A percentile compares a stretch with the other conserved stretches of the same genome.
phyloP scores from a whole-genome alignment of 2,329 filamentous ascomycete genomes.

The Microdochium trichocladiopsis region DNA sequence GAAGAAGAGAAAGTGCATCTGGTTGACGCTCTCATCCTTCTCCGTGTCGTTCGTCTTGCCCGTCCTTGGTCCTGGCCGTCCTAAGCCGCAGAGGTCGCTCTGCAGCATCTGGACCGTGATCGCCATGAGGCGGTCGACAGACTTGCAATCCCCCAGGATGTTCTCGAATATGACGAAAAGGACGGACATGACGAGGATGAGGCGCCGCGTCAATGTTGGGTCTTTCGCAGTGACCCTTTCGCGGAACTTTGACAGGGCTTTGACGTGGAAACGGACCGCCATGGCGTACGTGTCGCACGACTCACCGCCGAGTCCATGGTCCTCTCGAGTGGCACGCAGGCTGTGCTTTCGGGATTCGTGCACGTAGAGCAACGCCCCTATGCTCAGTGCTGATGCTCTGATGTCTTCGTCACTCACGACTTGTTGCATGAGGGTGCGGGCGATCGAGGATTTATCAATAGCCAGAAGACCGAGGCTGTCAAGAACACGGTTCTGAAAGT shows the following conservation, averaged over 20 bases:
- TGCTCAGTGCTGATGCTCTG: not conserved
- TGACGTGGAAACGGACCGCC: not conserved
- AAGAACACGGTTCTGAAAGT: not conserved
- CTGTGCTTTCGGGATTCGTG: not conserved
- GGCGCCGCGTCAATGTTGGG: not conserved
- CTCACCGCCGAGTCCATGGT: no score
- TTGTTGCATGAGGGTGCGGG: not conserved
- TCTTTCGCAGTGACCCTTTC: not conserved
- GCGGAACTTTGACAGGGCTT: not conserved
- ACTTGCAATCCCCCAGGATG: not conserved
- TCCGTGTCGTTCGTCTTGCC: not conserved
- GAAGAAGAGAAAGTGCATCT: not conserved
- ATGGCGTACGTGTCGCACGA: not conserved
- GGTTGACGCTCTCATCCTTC: not conserved
- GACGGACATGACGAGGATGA: not conserved
- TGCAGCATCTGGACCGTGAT: not conserved
- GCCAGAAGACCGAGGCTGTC: not conserved
- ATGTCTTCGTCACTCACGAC: not conserved
- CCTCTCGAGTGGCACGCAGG: no score
- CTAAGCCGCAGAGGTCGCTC: not conserved
- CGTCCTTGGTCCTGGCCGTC: not conserved
- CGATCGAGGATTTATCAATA: not conserved
- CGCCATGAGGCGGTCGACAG: not conserved
- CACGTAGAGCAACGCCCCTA: not conserved
- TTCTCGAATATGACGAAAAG: not conserved